These are phyloP conservation scores for Garcia nutans DNA, from an alignment of 345 rosid genomes.

Conservation along the genomic window DNA sequence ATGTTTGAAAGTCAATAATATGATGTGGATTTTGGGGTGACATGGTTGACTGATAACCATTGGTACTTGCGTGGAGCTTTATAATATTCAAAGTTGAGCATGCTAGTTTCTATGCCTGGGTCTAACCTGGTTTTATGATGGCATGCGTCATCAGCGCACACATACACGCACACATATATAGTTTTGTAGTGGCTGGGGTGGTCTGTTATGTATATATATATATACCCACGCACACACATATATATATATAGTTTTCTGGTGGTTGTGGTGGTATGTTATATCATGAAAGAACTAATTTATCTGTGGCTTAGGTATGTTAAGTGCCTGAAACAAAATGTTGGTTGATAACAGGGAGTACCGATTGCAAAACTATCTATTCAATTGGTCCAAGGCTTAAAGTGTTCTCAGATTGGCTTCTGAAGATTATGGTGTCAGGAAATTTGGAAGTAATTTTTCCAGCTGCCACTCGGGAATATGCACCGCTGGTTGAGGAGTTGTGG, in stretches of 20 bases:
- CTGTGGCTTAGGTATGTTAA: not conserved
- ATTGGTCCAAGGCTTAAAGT: slow-evolving; percentile 82
- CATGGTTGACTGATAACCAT: not conserved
- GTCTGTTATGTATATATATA: too few species aligned
- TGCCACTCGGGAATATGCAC: slow-evolving; percentile 96
- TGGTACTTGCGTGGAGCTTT: not conserved
- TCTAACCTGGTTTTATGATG: not conserved
- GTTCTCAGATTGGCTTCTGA: slow-evolving; percentile 94
- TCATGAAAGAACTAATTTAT: not conserved
- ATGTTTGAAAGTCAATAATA: not conserved
- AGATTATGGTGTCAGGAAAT: slow-evolving; percentile 87
- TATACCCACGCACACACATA: too few species aligned
- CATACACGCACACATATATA: too few species aligned
- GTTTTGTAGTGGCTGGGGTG: too few species aligned
- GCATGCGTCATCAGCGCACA: not conserved
- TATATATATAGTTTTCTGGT: too few species aligned
- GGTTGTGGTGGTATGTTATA: too few species aligned
- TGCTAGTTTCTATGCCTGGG: not conserved
- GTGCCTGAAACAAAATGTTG: slow-evolving; percentile 17
- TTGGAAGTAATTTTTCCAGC: slow-evolving; percentile 88
- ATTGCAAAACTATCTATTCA: slow-evolving; percentile 49
- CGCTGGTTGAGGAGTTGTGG: slow-evolving; percentile 92
- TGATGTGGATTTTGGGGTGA: not conserved
- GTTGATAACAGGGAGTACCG: slow-evolving; percentile 43
- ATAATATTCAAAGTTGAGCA: not conserved